Percentiles rank a stretch among this genome's conserved stretches.
Evolutionary conservation across 331 rosid species (phyloP).

Genomic region (Erythrophleum ivorense): DNA sequence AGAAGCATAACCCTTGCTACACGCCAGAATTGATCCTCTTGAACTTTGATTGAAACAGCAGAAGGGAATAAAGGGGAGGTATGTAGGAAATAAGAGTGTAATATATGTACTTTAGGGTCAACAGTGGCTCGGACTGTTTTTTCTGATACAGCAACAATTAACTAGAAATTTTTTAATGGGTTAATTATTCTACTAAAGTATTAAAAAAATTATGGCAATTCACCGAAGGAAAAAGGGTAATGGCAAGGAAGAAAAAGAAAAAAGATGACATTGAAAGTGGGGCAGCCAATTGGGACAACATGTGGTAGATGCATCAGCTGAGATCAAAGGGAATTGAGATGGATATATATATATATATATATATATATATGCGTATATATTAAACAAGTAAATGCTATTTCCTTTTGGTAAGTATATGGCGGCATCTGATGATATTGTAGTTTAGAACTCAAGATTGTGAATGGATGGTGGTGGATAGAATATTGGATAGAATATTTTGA

Average conservation of each 20-base stretch:
- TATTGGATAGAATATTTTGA: constrained; percentile 25
- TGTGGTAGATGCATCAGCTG: background rate
- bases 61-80: constrained; percentile 2
- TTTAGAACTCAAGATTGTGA: background rate
- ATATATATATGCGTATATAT: too few species aligned
- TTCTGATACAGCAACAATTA: background rate
- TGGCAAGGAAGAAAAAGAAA: background rate
- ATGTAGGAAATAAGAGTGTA: background rate
- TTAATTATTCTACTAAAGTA: background rate
- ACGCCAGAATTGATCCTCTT: background rate
- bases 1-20: background rate
- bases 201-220: background rate
- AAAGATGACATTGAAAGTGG: constrained; percentile 2
- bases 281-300: background rate
- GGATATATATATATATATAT: too few species aligned
- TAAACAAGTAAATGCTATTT: background rate
- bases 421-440: constrained; percentile 13
- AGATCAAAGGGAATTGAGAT: background rate
- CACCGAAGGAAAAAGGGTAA: background rate
- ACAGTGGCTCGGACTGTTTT: background rate
- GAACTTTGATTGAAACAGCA: constrained; percentile 5
- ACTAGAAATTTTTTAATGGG: background rate
- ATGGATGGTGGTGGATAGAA: constrained; percentile 35
- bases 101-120: background rate
- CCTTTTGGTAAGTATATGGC: background rate